A percentile compares a stretch with the other conserved stretches of the same genome.
Conservation (phyloP, 139 green algal genomes). For the Tetradesmus obliquus region DNA sequence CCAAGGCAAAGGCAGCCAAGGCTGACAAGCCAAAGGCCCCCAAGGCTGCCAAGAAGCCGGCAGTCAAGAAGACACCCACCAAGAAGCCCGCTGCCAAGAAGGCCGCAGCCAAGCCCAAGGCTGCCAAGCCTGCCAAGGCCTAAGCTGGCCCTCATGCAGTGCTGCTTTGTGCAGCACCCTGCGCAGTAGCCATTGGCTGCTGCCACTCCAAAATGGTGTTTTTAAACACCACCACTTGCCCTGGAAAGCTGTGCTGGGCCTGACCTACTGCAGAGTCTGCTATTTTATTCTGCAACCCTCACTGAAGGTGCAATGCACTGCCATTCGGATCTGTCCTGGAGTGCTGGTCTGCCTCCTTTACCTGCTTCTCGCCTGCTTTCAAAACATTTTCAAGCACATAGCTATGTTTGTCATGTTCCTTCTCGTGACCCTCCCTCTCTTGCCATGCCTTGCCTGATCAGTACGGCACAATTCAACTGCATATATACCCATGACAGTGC, state of each 20-base stretch:
- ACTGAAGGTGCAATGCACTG: too few species aligned
- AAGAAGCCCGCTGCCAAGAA: slow-evolving; percentile 37
- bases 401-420: too few species aligned
- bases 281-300: too few species aligned
- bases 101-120: slow-evolving; percentile 36
- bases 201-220: slow-evolving; percentile 50
- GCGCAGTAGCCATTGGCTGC: background rate
- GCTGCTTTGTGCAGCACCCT: background rate
- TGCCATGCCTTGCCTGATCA: too few species aligned
- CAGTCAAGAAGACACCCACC: slow-evolving; percentile 34
- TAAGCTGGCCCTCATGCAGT: background rate
- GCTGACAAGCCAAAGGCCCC: slow-evolving; percentile 40
- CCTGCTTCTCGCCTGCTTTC: too few species aligned
- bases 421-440: too few species aligned
- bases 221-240: slow-evolving; percentile 50
- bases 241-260: background rate
- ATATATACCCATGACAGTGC: too few species aligned
- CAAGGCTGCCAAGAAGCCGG: slow-evolving; percentile 43
- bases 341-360: too few species aligned
- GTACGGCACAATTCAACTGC: too few species aligned
- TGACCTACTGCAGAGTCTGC: background rate
- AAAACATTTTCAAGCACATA: too few species aligned
- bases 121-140: slow-evolving; percentile 47
- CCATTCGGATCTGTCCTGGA: too few species aligned
- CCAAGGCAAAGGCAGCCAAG: slow-evolving; percentile 8